Conservation (phyloP, 345 rosid species). For the Populus ilicifolia region DNA sequence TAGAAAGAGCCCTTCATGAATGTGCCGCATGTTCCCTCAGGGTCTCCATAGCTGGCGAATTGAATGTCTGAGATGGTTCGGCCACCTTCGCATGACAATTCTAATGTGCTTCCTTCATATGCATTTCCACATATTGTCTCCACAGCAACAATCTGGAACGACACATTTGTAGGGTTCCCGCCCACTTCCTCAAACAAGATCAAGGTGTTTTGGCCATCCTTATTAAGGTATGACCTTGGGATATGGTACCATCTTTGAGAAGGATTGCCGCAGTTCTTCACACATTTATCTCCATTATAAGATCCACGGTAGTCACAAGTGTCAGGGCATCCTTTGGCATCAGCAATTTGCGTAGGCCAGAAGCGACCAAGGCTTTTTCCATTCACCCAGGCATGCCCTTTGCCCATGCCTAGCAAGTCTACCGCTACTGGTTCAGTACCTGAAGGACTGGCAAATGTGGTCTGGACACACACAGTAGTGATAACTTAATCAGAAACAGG, state of each 20-base stretch:
- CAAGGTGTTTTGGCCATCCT: too few species aligned
- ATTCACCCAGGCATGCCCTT: not conserved
- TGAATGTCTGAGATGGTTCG: not conserved
- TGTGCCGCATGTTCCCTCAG: constrained; percentile 1
- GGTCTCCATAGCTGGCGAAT: constrained; percentile 19
- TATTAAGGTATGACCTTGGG: too few species aligned
- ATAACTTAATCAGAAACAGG: not conserved
- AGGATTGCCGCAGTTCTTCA: constrained; percentile 4
- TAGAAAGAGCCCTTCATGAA: constrained; percentile 1
- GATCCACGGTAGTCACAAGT: not conserved
- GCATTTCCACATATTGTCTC: not conserved
- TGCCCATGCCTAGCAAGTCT: constrained; percentile 15
- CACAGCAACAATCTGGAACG: constrained; percentile 4
- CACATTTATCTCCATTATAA: not conserved
- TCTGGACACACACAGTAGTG: not conserved
- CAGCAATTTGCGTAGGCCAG: constrained; percentile 7
- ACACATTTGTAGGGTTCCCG: not conserved
- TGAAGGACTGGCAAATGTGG: constrained; percentile 3
- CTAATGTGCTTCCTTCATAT: constrained; percentile 7
- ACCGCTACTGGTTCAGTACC: constrained; percentile 12
- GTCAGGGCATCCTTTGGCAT: not conserved
- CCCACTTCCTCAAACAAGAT: too few species aligned
- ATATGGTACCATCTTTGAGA: constrained; percentile 4
- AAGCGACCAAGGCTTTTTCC: constrained; percentile 2
- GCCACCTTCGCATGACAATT: constrained; percentile 4